Percentiles rank a stretch among this genome's conserved stretches.
phyloP scores from a whole-genome alignment of 768 basidiomycete species.

The Phylloporus sp. region DNA sequence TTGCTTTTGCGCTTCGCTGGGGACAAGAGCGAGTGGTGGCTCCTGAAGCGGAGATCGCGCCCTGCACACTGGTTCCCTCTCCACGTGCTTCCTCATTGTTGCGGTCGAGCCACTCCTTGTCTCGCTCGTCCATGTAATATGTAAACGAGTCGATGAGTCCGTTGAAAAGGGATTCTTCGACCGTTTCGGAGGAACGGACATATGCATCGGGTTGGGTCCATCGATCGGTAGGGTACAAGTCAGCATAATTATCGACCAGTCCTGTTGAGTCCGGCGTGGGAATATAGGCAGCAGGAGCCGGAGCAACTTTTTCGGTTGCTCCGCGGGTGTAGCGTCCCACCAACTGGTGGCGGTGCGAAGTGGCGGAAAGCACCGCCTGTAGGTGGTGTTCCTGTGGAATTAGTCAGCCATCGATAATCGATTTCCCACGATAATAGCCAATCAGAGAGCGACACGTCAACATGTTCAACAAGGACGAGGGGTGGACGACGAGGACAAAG shows the following conservation, averaged over 20 bases:
- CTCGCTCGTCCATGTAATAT: slow-evolving; percentile 95
- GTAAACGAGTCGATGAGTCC: slow-evolving; percentile 73
- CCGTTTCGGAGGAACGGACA: slow-evolving; percentile 78
- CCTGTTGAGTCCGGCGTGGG: slow-evolving; percentile 92
- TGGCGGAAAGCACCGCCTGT: slow-evolving; percentile 54
- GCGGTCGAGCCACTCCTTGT: slow-evolving; percentile 91
- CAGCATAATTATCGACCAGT: slow-evolving; percentile 68
- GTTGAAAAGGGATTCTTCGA: slow-evolving; percentile 66
- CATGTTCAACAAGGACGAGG: slow-evolving; percentile 40
- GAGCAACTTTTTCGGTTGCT: slow-evolving; percentile 29
- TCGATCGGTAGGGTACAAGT: background rate
- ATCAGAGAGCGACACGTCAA: slow-evolving; percentile 44
- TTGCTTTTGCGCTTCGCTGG: slow-evolving; percentile 68
- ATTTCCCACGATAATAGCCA: slow-evolving; percentile 44
- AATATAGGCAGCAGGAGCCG: slow-evolving; percentile 65
- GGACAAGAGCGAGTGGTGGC: slow-evolving; percentile 53
- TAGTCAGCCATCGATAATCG: slow-evolving; percentile 54
- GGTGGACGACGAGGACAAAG: slow-evolving; percentile 33
- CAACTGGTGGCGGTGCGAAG: slow-evolving; percentile 45
- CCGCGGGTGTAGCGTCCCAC: slow-evolving; percentile 36
- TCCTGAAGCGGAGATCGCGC: slow-evolving; percentile 52
- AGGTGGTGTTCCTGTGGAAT: slow-evolving; percentile 53
- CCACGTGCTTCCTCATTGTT: slow-evolving; percentile 85
- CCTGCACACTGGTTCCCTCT: slow-evolving; percentile 80
- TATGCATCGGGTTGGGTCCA: slow-evolving; percentile 52